These are phyloP conservation scores for Bipolaris cookei DNA, from an alignment of 2,329 filamentous ascomycete genomes.

Conservation along the genomic window DNA sequence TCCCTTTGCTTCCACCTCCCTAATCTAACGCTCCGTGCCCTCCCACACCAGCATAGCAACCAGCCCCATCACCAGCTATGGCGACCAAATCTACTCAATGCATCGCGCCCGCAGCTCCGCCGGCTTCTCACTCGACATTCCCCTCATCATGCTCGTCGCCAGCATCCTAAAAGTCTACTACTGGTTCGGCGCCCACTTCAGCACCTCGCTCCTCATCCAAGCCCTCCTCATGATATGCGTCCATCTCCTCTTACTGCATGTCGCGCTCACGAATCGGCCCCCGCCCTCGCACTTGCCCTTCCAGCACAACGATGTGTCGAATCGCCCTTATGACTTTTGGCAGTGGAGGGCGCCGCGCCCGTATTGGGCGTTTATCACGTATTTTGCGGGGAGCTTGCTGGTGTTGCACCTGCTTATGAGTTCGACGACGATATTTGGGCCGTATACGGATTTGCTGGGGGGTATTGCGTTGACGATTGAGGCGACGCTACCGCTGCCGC, in stretches of 20 bases:
- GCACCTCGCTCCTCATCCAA: slow-evolving; percentile 64
- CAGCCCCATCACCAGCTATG: slow-evolving; percentile 69
- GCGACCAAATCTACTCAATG: slow-evolving; percentile 70
- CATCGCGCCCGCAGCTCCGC: slow-evolving; percentile 64
- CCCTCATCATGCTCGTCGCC: slow-evolving; percentile 70
- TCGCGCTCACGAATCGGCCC: slow-evolving; percentile 64
- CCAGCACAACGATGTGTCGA: slow-evolving; percentile 55
- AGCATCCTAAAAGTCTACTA: slow-evolving; percentile 70
- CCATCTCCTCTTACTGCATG: slow-evolving; percentile 65
- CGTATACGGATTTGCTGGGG: slow-evolving; percentile 73
- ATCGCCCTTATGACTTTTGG: slow-evolving; percentile 79
- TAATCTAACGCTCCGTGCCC: neutral
- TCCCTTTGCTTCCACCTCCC: neutral
- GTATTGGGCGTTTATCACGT: slow-evolving; percentile 80
- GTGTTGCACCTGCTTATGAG: slow-evolving; percentile 72
- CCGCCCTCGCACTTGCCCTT: slow-evolving; percentile 63
- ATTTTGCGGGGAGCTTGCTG: slow-evolving; percentile 67
- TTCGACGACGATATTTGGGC: slow-evolving; percentile 62
- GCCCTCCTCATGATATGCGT: slow-evolving; percentile 65
- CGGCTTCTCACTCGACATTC: slow-evolving; percentile 71
- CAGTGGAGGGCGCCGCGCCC: slow-evolving; percentile 77
- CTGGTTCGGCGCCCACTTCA: slow-evolving; percentile 69
- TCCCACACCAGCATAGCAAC: slow-evolving; percentile 59
- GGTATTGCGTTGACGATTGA: slow-evolving; percentile 79
- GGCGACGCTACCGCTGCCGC: slow-evolving; percentile 80